These are phyloP conservation scores for Solanum phureja DNA, from an alignment of 257 asterid species.

Conservation along the genomic window DNA sequence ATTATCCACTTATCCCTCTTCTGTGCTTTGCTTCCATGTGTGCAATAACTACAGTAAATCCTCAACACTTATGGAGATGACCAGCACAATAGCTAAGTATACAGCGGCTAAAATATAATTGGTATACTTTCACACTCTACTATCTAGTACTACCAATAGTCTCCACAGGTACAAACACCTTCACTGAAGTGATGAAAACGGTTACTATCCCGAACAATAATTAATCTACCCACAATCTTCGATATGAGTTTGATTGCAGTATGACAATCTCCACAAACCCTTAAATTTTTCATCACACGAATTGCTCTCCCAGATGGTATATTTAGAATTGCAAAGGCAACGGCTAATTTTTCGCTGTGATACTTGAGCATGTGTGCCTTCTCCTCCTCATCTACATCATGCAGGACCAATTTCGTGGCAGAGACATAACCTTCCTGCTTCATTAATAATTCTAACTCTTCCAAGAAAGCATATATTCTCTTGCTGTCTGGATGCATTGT, in stretches of 20 bases:
- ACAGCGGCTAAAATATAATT: background rate
- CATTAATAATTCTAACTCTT: constrained; percentile 59
- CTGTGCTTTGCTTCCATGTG: background rate
- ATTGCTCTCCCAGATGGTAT: constrained; percentile 69
- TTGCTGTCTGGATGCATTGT: constrained; percentile 54
- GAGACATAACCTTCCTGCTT: constrained; percentile 65
- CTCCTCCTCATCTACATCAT: constrained; percentile 96
- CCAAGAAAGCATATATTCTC: constrained; percentile 55
- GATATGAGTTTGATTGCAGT: constrained; percentile 68
- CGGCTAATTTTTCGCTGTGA: constrained; percentile 90
- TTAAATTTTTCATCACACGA: constrained; percentile 77
- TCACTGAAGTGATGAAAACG: constrained; percentile 86
- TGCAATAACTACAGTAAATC: background rate
- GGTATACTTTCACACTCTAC: background rate
- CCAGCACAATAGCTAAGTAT: background rate
- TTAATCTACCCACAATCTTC: constrained; percentile 65
- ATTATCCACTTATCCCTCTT: constrained; percentile 9
- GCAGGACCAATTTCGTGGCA: constrained; percentile 69
- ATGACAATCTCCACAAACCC: constrained; percentile 94
- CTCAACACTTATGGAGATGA: background rate
- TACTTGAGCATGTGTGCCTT: constrained; percentile 77
- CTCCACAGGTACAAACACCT: constrained; percentile 89
- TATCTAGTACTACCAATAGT: constrained; percentile 53
- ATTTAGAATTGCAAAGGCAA: constrained; percentile 74
- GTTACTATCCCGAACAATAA: constrained; percentile 76